Evolutionary conservation across 345 rosid species (phyloP), one percentile per base, ranked within the genome.

Genomic region (Rhizophora apiculata): DNA sequence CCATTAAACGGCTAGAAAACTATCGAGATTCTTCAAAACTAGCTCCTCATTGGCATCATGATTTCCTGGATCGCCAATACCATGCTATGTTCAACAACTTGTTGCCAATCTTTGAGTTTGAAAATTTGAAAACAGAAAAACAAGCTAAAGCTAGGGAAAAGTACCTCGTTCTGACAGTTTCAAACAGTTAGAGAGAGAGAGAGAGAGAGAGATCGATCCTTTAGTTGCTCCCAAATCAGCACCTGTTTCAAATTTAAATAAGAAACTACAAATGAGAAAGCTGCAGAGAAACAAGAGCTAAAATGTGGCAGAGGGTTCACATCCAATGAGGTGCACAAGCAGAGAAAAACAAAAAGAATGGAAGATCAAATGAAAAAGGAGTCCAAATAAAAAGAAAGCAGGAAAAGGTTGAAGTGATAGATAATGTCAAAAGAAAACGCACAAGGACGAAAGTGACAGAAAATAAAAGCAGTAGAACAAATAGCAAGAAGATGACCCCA

Each of bases 271-370:
- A 21, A 61, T 6, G 62, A 49, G 57, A 39, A 72, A 72, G 57
- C 49, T n/a, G 37, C 64, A 30, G 16, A 64, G 24, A 34, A 30
- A 37, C 11, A 36, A 53, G 9, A 27, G 27, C 53, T 48, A 51
- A 63, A 62, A 56, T 19, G 6, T 20, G 56, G 43, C 7, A 29
- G 51, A 27, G 66, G 59, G 64, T 76, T 67, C 76, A 49, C 52
- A 43, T 67, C 69, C 60, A 55, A 69, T n/a, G 32, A 75, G 65
- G 68, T 58, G 66, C 11, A 13, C 63, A 67, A 39, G 13, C 63
- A 53, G 62, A 72, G 64, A 52, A 49, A 71, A 65, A 21, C 31
- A 63, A 61, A 29, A 32, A 49, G 32, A 72, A 60, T 19, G 59
- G 27, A 32, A 26, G 52, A 8, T 56, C 34, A 46, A 43, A 37